phyloP scores from a whole-genome alignment of 441 rosid genomes.

The Jatropha multifida region DNA sequence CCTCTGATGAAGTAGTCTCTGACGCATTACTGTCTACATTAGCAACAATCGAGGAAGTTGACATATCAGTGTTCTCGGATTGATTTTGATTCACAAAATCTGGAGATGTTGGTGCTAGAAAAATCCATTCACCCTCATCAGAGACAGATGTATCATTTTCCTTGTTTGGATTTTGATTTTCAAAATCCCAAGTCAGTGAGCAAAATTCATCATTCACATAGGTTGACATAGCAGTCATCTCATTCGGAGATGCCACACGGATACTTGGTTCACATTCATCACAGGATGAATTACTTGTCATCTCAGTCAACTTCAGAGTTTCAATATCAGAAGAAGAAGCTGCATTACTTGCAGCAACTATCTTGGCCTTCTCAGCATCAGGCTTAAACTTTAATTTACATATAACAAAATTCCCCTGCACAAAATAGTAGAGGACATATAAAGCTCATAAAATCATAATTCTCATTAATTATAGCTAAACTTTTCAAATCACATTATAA shows the following conservation, averaged over 20 bases:
- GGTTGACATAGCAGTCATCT: slow-evolving; percentile 2
- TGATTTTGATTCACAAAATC: background rate
- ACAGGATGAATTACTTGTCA: background rate
- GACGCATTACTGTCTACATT: background rate
- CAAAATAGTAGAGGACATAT: background rate
- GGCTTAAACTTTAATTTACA: slow-evolving; percentile 6
- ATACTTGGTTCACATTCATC: background rate
- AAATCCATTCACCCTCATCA: background rate
- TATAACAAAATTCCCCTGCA: slow-evolving; percentile 21
- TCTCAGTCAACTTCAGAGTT: background rate
- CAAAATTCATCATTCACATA: background rate
- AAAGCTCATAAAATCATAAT: background rate
- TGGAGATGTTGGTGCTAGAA: background rate
- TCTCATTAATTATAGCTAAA: too few species aligned
- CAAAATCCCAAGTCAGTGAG: background rate
- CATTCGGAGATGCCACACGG: background rate
- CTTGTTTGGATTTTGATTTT: background rate
- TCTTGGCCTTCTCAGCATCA: background rate
- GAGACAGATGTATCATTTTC: background rate
- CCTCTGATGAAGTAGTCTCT: background rate
- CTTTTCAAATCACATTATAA: background rate
- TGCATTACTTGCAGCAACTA: background rate
- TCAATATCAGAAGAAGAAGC: background rate
- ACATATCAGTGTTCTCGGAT: background rate
- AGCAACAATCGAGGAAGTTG: background rate